A percentile compares a stretch with the other conserved stretches of the same genome.
Conservation (phyloP, 73 alveolate species). For the Strombidium stylifer region DNA sequence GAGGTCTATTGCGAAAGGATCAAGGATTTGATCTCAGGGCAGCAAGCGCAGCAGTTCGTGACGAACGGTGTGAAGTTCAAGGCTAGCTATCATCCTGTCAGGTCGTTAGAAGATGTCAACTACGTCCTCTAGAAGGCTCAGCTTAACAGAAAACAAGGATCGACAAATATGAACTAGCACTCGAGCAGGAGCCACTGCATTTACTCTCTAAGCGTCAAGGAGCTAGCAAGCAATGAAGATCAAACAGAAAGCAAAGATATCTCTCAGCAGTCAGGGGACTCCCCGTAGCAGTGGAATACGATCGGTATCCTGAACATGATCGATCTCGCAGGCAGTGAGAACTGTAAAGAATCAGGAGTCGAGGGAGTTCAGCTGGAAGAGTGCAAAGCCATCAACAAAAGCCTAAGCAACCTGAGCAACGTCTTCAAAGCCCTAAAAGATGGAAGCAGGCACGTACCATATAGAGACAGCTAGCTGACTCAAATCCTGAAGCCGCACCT, state of each 20-base stretch:
- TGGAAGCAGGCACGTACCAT: conserved; percentile 65
- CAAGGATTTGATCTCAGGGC: too few species aligned
- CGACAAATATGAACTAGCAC: background rate
- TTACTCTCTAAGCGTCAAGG: background rate
- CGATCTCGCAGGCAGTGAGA: conserved; percentile 55
- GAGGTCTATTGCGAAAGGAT: too few species aligned
- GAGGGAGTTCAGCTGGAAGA: conserved; percentile 50
- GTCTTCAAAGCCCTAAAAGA: conserved; percentile 42
- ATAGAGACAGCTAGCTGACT: conserved; percentile 69
- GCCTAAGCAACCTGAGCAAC: conserved; percentile 38
- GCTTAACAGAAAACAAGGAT: too few species aligned
- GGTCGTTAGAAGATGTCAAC: too few species aligned
- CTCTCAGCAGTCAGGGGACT: too few species aligned
- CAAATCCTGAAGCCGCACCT: conserved; percentile 31
- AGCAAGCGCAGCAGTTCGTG: too few species aligned
- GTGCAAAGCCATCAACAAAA: conserved; percentile 48
- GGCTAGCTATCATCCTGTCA: too few species aligned
- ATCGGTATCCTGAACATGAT: background rate
- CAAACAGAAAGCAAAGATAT: too few species aligned
- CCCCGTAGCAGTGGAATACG: background rate
- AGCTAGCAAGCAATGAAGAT: too few species aligned
- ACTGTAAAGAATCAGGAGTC: conserved; percentile 44
- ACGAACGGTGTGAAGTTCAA: too few species aligned
- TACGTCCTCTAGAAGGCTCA: too few species aligned
- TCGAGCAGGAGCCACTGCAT: background rate